phyloP scores from a whole-genome alignment of 2,329 filamentous ascomycete genomes.

The Fusarium penzigii region DNA sequence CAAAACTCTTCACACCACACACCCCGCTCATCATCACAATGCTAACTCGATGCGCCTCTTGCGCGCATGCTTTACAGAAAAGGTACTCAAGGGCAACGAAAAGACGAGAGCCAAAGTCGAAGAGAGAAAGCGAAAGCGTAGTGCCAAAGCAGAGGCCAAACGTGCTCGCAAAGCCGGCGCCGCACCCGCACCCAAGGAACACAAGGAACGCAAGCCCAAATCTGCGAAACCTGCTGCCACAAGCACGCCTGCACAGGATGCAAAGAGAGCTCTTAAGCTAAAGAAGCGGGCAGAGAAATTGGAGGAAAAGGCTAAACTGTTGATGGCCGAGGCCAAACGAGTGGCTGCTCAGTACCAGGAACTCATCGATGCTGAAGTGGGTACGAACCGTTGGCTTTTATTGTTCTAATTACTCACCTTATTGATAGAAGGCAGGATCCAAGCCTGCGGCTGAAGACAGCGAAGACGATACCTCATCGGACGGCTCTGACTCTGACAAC shows the following conservation, averaged over 20 bases:
- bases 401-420: not conserved
- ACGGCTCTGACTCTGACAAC: constrained; percentile 19
- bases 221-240: constrained; percentile 20
- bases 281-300: constrained; percentile 41
- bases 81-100: constrained; percentile 15
- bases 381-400: constrained; percentile 6
- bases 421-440: constrained; percentile 10
- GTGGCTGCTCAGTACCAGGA: constrained; percentile 30
- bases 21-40: constrained; percentile 4
- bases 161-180: constrained; percentile 38
- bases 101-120: constrained; percentile 18
- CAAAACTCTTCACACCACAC: not conserved
- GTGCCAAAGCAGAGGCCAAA: constrained; percentile 39
- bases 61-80: constrained; percentile 8
- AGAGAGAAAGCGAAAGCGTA: constrained; percentile 39
- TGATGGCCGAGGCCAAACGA: constrained; percentile 43
- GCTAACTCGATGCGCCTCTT: not conserved
- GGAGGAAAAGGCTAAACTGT: constrained; percentile 32
- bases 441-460: constrained; percentile 16
- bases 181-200: constrained; percentile 35
- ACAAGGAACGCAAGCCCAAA: constrained; percentile 28
- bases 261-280: constrained; percentile 41
- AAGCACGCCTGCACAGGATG: constrained; percentile 34
- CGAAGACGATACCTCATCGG: constrained; percentile 20
- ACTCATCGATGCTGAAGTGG: constrained; percentile 25